phyloP scores from a whole-genome alignment of 2,329 filamentous ascomycete genomes.

The Didymella exigua region DNA sequence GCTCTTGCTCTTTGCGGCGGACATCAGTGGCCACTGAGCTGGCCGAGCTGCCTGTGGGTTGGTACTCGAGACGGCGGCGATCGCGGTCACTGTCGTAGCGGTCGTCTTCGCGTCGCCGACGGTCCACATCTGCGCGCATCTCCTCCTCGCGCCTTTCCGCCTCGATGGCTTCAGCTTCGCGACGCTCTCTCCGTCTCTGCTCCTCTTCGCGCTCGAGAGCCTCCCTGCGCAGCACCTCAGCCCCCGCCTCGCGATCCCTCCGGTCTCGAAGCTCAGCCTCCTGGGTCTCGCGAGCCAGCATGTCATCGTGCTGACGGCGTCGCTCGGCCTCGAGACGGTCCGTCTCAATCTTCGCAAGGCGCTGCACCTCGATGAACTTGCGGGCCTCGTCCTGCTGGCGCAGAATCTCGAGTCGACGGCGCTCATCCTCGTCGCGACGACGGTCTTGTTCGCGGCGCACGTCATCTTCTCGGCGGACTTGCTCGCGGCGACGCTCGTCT shows the following conservation, averaged over 20 bases:
- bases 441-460: slow-evolving; percentile 28
- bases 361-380: slow-evolving; percentile 35
- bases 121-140: slow-evolving; percentile 34
- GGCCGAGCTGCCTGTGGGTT: slow-evolving; percentile 37
- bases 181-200: slow-evolving; percentile 34
- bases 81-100: slow-evolving; percentile 33
- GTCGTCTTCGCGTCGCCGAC: slow-evolving; percentile 34
- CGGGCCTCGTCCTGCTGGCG: slow-evolving; percentile 40
- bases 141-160: slow-evolving; percentile 38
- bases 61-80: slow-evolving; percentile 34
- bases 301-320: slow-evolving; percentile 35
- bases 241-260: slow-evolving; percentile 32
- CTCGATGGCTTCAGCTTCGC: slow-evolving; percentile 33
- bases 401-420: slow-evolving; percentile 28
- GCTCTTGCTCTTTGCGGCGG: slow-evolving; percentile 42
- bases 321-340: slow-evolving; percentile 34
- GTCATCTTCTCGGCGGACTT: slow-evolving; percentile 29
- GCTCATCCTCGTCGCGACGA: slow-evolving; percentile 30
- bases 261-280: slow-evolving; percentile 39
- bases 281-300: slow-evolving; percentile 35
- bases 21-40: slow-evolving; percentile 41
- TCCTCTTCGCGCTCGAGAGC: slow-evolving; percentile 39
- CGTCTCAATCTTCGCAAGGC: slow-evolving; percentile 34
- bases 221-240: slow-evolving; percentile 38
- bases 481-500: slow-evolving; percentile 29